phyloP scores from a whole-genome alignment of 2,329 filamentous ascomycete genomes.

The Arthrobotrys musiformis region DNA sequence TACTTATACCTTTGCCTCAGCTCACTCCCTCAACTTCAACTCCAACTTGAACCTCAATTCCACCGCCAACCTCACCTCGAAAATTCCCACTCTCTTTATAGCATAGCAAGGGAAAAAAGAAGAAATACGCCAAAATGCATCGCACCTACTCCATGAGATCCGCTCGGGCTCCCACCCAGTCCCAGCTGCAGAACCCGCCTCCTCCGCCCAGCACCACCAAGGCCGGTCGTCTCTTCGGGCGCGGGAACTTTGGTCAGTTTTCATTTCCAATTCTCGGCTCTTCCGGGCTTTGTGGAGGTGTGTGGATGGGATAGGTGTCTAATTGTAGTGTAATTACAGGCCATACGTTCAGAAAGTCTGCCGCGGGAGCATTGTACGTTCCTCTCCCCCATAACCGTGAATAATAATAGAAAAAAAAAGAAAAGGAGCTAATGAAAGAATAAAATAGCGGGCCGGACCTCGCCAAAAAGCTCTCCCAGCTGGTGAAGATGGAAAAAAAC shows the following conservation, averaged over 20 bases:
- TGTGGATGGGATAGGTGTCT: background rate
- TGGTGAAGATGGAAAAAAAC: slow-evolving; percentile 99
- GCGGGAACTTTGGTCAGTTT: slow-evolving; percentile 81
- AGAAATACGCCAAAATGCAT: slow-evolving; percentile 74
- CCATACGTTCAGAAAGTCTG: slow-evolving; percentile 70
- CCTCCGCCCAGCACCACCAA: slow-evolving; percentile 93
- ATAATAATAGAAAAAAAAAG: background rate
- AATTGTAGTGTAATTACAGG: slow-evolving; percentile 64
- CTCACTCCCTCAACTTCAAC: background rate
- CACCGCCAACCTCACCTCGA: background rate
- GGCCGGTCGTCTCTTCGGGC: slow-evolving; percentile 86
- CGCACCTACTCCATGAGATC: slow-evolving; percentile 99
- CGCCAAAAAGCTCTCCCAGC: slow-evolving; percentile 94
- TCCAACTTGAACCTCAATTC: background rate
- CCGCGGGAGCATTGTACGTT: slow-evolving; percentile 66
- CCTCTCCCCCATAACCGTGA: background rate
- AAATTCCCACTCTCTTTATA: background rate
- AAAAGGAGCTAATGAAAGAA: slow-evolving; percentile 26
- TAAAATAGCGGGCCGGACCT: slow-evolving; percentile 75
- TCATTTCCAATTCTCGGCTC: slow-evolving; percentile 12
- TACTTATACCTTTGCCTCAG: background rate
- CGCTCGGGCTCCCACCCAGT: slow-evolving; percentile 93
- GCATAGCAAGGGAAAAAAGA: no score
- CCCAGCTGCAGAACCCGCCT: slow-evolving; percentile 88
- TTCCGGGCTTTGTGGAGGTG: background rate